Percentiles rank a stretch among this genome's conserved stretches.
These are phyloP conservation scores for Ammopiptanthus mongolicus DNA, from an alignment of 306 rosid species.

Conservation along the genomic window DNA sequence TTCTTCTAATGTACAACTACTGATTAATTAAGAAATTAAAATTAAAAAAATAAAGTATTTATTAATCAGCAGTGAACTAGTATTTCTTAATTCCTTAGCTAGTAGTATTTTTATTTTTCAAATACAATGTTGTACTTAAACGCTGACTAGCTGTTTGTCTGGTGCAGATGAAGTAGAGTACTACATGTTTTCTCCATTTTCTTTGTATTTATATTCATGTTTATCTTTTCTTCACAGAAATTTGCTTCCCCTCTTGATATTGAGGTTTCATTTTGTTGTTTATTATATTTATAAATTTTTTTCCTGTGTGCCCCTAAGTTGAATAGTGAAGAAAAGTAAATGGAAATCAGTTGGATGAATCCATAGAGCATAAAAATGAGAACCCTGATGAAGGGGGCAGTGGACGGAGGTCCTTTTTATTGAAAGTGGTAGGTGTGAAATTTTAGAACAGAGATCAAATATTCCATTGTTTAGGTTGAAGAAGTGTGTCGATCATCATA, in stretches of 20 bases:
- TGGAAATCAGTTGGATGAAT: no score
- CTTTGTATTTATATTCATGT: not conserved
- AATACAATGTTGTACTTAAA: not conserved
- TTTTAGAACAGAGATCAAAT: no score
- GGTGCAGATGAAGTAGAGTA: not conserved
- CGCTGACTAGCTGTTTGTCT: not conserved
- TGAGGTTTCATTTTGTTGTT: not conserved
- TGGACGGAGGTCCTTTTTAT: not conserved
- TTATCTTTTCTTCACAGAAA: not conserved
- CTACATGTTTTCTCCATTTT: not conserved
- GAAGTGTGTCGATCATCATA: not conserved
- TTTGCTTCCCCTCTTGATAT: not conserved
- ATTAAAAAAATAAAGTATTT: no score
- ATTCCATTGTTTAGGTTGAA: not conserved
- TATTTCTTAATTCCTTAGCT: no score
- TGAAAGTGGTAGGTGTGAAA: no score
- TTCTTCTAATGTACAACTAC: no score
- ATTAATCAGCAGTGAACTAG: no score
- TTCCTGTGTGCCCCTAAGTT: not conserved
- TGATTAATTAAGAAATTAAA: no score
- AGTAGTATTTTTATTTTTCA: not conserved
- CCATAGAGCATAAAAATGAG: no score
- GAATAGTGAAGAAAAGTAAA: not conserved
- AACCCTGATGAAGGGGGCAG: no score
- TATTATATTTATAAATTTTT: no score